Base-by-base conservation (phyloP, 169 alveolate genomes). In the Theileria parva region DNA sequence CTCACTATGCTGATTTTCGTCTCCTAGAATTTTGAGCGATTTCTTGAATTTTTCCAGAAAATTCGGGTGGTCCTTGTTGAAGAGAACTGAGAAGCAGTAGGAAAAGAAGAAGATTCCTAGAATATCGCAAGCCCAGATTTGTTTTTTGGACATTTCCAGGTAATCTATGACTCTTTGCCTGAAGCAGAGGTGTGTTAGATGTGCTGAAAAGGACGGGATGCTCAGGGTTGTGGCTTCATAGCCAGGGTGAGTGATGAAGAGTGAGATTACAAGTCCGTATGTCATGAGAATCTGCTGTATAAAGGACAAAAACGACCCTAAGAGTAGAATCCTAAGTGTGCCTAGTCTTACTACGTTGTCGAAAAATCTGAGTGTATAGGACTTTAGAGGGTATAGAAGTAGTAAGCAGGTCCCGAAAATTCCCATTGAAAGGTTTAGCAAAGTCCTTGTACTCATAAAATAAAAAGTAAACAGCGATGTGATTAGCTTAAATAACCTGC, bases 191-290 rank as follows among this genome's bases (percentile, higher is more conserved):
- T 63, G 71, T 27, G 64, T 51, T 44, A 27, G n/a, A n/a, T 44
- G 60, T 23, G 63, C 63, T 23, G 44, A n/a, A 30, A 73, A 73
- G 9, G 80, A 44, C 48, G 80, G 80, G 2, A 73, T 25, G 27
- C 76, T 7, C 57, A 73, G 0, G 44, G n/a, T 39, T 11, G 80
- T n/a, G 9, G 73, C 71, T 28, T 73, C 80, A 50, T 73, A 73
- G 0, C 80, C 80, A 1, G 34, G 27, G 34, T 25, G 59, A 3
- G 71, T 30, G 4, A 59, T 73, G 7, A 28, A 30, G 8, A 73
- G 71, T 17, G 76, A 57, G 39, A 13, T 53, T 37, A 32, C 30
- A 19, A 73, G 71, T 53, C 76, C 23, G 71, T 73, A 73, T n/a
- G 80, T 73, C 37, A 59, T 25, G 34, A 73, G 44, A 15, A 57